These are phyloP conservation scores for Acacia acuminata DNA, from an alignment of 306 rosid genomes.

Conservation along the genomic window DNA sequence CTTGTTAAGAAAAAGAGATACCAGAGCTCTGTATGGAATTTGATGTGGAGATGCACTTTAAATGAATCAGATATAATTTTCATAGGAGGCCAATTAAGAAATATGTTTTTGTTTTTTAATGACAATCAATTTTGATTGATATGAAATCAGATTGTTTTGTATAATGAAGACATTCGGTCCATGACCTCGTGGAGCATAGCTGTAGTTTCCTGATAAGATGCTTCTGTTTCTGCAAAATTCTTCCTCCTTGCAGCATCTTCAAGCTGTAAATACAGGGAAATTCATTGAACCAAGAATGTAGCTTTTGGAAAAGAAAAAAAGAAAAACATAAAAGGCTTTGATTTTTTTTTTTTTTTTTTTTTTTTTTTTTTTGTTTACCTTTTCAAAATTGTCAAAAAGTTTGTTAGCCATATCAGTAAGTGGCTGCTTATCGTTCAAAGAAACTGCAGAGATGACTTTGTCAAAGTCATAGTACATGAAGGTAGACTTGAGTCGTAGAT, in stretches of 20 bases:
- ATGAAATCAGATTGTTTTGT: conserved; percentile 14
- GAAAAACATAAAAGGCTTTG: neutral
- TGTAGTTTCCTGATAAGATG: conserved; percentile 65
- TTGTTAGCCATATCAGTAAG: conserved; percentile 72
- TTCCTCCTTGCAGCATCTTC: conserved; percentile 72
- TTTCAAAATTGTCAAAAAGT: conserved; percentile 80
- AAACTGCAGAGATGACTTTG: conserved; percentile 71
- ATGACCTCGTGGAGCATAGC: conserved; percentile 81
- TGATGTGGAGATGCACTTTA: neutral
- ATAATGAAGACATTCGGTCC: conserved; percentile 58
- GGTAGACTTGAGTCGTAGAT: conserved; percentile 77
- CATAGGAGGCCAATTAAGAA: neutral
- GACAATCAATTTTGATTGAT: neutral
- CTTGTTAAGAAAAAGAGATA: neutral
- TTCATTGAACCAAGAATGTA: neutral
- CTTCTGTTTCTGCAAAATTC: neutral
- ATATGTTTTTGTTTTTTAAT: neutral
- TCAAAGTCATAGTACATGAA: conserved; percentile 90
- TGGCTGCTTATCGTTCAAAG: conserved; percentile 62
- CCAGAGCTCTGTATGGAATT: neutral
- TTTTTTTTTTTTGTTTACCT: conserved; percentile 40
- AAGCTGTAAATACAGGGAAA: conserved; percentile 52
- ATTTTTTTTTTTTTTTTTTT: no score
- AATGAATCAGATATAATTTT: neutral
- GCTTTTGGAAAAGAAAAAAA: neutral